Conservation (phyloP, 768 basidiomycete species). For the Cyclocybe aegerita region DNA sequence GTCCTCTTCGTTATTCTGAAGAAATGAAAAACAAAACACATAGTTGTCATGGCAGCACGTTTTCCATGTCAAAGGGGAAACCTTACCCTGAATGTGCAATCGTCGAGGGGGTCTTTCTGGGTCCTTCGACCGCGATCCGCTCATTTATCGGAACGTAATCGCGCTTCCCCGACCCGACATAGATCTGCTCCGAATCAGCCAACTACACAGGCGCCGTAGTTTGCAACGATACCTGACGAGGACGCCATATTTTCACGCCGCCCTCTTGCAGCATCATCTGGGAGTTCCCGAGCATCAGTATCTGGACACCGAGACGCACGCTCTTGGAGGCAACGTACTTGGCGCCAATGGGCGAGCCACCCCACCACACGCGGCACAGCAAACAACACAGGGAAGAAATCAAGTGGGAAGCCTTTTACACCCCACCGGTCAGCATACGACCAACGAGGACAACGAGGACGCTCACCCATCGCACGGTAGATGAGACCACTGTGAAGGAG, state of each 20-base stretch:
- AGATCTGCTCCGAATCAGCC: constrained; percentile 50
- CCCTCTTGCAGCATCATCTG: constrained; percentile 91
- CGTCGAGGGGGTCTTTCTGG: constrained; percentile 56
- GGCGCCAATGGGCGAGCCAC: constrained; percentile 92
- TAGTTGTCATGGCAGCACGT: constrained; percentile 34
- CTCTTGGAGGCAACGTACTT: constrained; percentile 39
- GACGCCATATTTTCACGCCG: constrained; percentile 93
- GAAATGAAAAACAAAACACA: constrained; percentile 4
- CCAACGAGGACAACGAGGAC: not conserved
- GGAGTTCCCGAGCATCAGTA: constrained; percentile 5
- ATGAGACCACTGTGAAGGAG: constrained; percentile 65
- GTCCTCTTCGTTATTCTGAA: constrained; percentile 67
- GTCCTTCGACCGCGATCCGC: constrained; percentile 54
- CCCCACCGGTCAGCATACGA: constrained; percentile 3
- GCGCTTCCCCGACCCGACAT: constrained; percentile 72
- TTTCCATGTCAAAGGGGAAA: not conserved
- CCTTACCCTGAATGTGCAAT: constrained; percentile 79
- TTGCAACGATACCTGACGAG: constrained; percentile 59
- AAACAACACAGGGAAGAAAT: constrained; percentile 94
- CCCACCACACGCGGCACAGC: constrained; percentile 91
- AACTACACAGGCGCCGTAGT: constrained; percentile 9
- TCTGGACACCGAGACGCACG: constrained; percentile 1
- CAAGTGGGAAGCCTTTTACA: constrained; percentile 77
- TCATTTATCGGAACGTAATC: constrained; percentile 70
- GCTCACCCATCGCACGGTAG: constrained; percentile 85